These are phyloP conservation scores for Fraxinus xanthoxyloides DNA, from an alignment of 305 asterid species.

Conservation along the genomic window DNA sequence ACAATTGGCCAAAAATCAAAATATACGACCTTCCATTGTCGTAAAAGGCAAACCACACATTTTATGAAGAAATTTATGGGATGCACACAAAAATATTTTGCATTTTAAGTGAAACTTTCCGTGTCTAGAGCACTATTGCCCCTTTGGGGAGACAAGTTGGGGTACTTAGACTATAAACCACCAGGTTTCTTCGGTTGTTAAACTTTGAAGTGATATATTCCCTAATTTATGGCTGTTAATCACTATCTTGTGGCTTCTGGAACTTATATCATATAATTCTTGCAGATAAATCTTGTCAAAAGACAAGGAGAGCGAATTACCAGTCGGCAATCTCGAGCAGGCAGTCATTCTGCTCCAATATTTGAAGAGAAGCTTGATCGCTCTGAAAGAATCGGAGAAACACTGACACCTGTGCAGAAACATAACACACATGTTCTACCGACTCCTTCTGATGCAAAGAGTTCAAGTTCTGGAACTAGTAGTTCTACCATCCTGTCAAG, in stretches of 20 bases:
- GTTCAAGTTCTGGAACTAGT: slow-evolving; percentile 37
- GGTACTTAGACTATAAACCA: neutral
- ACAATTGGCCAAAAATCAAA: neutral
- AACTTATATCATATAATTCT: neutral
- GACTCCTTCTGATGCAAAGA: slow-evolving; percentile 81
- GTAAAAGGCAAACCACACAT: neutral
- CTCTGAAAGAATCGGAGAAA: slow-evolving; percentile 58
- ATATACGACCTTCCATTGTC: neutral
- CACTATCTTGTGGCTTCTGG: neutral
- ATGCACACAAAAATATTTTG: neutral
- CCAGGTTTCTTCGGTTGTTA: neutral
- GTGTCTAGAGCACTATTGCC: neutral
- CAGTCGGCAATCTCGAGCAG: slow-evolving; percentile 46
- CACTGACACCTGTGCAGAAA: slow-evolving; percentile 46
- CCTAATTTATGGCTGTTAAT: neutral
- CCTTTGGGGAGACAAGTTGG: neutral
- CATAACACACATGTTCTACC: slow-evolving; percentile 74
- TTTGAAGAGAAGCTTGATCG: slow-evolving; percentile 65
- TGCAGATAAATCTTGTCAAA: slow-evolving; percentile 45
- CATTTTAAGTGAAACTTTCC: neutral
- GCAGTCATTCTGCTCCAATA: slow-evolving; percentile 90
- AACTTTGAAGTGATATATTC: neutral
- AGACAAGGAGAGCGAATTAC: slow-evolving; percentile 50
- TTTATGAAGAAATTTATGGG: neutral
- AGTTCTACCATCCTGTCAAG: slow-evolving; percentile 34